Base-by-base conservation (phyloP, 208 protist genomes). In the Trypanosoma scelopori region DNA sequence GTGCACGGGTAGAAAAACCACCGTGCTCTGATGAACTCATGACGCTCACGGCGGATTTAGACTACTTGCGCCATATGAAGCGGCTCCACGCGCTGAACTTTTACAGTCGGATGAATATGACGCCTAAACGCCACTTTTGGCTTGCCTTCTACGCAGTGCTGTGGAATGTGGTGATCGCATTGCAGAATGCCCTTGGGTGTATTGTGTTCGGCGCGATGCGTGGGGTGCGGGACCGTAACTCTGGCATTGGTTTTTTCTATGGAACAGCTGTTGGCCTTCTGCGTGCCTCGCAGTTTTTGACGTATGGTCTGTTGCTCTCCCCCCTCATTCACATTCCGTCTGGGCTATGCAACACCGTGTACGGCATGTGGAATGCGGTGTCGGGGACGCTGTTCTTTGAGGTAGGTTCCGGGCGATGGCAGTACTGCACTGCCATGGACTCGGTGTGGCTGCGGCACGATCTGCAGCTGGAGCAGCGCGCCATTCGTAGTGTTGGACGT, bases 81-180 rank as follows among this genome's bases (percentile, higher is more conserved):
- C 55, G 63, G 15, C 62, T 92, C 20, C 80, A 93, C 50, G 72
- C 74, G 35, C 55, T 95, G 28, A 89, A 91, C 73, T 91, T 90
- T 77, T 92, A 95, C 71, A 81, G 78, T 41, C 77, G 86, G 3
- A 69, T 95, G 37, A 90, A 84, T 63, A 58, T 95, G 27, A 88
- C 63, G 18, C 89, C 89, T 4, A 91, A 91, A 61, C 81, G 82
- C 11, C 72, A 95, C 51, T 69, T 95, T 28, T 74, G 79, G 55
- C 60, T 78, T 41, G 73, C 84, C 5, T 25, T 89, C 0, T 92
- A 84, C 49, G 70, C 82, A 32, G 52, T 85, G 3, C 0, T 80
- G 49, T 95, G 89, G 86, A 95, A 95, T 74, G 45, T 27, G 4
- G 48, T 76, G 5, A 66, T 93, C 47, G 80, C 69, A 2, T 25